Base-by-base conservation (phyloP, 345 rosid genomes). In the Corchorus olitorius region DNA sequence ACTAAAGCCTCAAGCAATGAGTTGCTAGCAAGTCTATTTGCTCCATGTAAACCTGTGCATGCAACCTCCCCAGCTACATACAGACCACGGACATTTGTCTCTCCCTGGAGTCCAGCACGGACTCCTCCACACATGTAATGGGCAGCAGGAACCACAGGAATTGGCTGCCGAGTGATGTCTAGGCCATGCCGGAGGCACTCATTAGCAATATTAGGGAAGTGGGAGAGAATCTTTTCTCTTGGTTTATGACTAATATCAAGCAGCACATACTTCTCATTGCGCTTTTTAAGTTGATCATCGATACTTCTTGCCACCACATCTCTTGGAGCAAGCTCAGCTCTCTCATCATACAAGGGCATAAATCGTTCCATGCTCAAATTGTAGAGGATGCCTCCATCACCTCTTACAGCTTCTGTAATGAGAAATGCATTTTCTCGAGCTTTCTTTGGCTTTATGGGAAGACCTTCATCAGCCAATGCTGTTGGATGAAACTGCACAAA, bases 81-180 rank as follows among this genome's bases (percentile, higher is more conserved):
- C 69, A 95, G 87, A 55, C 99, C 99, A 53, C 39, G 80, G 37
- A 95, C 96, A 75, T 95, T 93, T 52, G 98, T 95, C 81, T 95
- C 98, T 2, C 98, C 99, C 70, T 91, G 92, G 16, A 96, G 88
- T 78, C 97, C 97, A 63, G 97, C 91, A 7, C 92, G 94, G 70
- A 96, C 98, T 69, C 98, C 99, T 69, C 98, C 99, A 55, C 99
- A 93, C 90, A 96, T 91, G 90, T 96, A 96, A 81, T 96, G 98
- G 11, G 99, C 98, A 37, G 99, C 98, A 34, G 99, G 98, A 62
- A 93, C 98, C 27, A 92, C 95, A 0, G 98, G 98, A 62, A 93
- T 92, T 50, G 98, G 94, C 72, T 92, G 87, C 11, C 46, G 65
- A 33, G 98, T 93, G 75, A 93, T 92, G 65, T 93, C 99, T 7